Conservation (phyloP, 371 early-diverging fungal species). For the Phascolomyces articulosus region DNA sequence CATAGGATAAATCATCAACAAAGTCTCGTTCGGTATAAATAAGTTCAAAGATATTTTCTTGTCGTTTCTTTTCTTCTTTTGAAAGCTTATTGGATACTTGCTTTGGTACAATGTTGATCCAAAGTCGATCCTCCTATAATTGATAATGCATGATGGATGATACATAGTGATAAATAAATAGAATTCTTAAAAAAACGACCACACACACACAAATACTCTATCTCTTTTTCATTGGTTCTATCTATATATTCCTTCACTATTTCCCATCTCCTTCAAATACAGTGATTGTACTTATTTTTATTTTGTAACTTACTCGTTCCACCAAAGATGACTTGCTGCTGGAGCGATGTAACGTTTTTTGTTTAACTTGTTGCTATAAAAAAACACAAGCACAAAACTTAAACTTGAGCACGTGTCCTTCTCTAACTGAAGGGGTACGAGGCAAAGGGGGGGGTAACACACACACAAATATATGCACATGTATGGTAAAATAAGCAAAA, state of each 20-base stretch:
- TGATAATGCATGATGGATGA: too few species aligned
- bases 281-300: background rate
- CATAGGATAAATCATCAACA: slow-evolving; percentile 72
- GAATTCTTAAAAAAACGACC: background rate
- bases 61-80: slow-evolving; percentile 82
- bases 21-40: slow-evolving; percentile 92
- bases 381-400: background rate
- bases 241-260: too few species aligned
- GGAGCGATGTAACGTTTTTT: slow-evolving; percentile 11
- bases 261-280: background rate
- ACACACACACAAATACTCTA: too few species aligned
- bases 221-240: too few species aligned
- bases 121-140: slow-evolving; percentile 44
- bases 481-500: background rate
- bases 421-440: too few species aligned
- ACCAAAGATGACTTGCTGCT: slow-evolving; percentile 22
- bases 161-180: too few species aligned
- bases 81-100: slow-evolving; percentile 73
- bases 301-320: slow-evolving; percentile 6
- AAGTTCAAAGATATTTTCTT: slow-evolving; percentile 93
- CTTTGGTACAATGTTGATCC: slow-evolving; percentile 69
- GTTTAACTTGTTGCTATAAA: slow-evolving; percentile 6
- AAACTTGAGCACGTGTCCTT: background rate
- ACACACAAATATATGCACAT: background rate
- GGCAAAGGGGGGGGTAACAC: background rate